A percentile compares a stretch with the other conserved stretches of the same genome.
Evolutionary conservation across 2,329 filamentous ascomycete genomes (phyloP).

Genomic region (Colletotrichum tofieldiae): DNA sequence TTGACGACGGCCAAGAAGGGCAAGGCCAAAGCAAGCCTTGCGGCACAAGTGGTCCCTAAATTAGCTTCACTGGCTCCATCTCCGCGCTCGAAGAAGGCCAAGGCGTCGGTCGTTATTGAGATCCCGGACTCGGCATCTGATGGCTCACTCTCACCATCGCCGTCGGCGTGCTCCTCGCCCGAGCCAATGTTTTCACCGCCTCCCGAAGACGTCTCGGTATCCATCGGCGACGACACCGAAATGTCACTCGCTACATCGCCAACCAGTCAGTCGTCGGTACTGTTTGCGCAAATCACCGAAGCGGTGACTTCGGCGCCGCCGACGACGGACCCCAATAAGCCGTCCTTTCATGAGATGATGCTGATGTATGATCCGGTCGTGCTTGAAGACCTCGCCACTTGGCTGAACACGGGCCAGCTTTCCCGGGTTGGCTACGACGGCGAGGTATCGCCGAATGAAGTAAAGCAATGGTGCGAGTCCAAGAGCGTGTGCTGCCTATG

Average conservation of each 20-base stretch:
- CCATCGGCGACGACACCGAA: constrained; percentile 62
- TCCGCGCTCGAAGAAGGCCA: constrained; percentile 47
- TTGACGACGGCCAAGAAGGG: constrained; percentile 5
- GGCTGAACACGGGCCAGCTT: constrained; percentile 83
- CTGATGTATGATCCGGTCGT: constrained; percentile 93
- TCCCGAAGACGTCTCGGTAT: constrained; percentile 59
- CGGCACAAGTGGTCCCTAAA: constrained; percentile 44
- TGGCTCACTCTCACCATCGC: constrained; percentile 46
- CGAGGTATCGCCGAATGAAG: constrained; percentile 74
- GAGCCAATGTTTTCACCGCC: constrained; percentile 61
- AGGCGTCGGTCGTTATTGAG: constrained; percentile 55
- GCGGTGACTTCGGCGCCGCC: constrained; percentile 68
- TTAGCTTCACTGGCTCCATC: constrained; percentile 47
- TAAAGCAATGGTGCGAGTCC: constrained; percentile 92
- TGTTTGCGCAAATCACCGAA: constrained; percentile 69
- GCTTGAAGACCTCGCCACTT: constrained; percentile 86
- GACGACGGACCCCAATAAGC: constrained; percentile 64
- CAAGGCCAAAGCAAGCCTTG: constrained; percentile 18
- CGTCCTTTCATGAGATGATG: constrained; percentile 93
- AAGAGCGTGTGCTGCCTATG: constrained; percentile 89
- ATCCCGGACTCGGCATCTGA: constrained; percentile 69
- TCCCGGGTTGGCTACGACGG: constrained; percentile 75
- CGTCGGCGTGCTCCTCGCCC: constrained; percentile 54
- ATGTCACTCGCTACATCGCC: constrained; percentile 58
- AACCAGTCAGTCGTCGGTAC: constrained; percentile 54